phyloP scores from a whole-genome alignment of 176 grass and related monocot genomes.

The Eremochloa ophiuroides region DNA sequence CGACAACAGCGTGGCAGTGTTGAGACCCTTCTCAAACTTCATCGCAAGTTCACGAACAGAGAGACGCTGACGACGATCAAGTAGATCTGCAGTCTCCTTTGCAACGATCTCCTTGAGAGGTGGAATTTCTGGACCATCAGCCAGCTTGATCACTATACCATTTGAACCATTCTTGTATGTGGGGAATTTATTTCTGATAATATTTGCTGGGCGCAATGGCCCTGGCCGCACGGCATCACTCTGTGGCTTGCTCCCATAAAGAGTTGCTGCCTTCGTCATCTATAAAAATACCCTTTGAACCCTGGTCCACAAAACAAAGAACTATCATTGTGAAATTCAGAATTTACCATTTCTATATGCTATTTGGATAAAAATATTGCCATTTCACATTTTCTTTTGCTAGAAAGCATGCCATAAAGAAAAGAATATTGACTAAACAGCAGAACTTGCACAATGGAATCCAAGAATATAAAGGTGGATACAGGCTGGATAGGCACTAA shows the following conservation, averaged over 20 bases:
- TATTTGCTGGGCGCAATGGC: constrained; percentile 47
- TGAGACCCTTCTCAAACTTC: constrained; percentile 93
- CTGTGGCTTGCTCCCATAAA: constrained; percentile 44
- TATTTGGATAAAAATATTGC: background rate
- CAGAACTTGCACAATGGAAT: background rate
- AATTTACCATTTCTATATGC: background rate
- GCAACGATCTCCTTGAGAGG: constrained; percentile 63
- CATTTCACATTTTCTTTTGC: background rate
- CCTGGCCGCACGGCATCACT: constrained; percentile 37
- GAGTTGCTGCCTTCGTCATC: constrained; percentile 46
- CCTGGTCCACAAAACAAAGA: constrained; percentile 16
- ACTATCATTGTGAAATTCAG: background rate
- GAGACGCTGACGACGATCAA: constrained; percentile 55
- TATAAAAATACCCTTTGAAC: constrained; percentile 24
- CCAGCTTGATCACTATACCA: constrained; percentile 57
- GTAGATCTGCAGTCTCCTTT: constrained; percentile 65
- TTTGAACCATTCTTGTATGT: constrained; percentile 65
- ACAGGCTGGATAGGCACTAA: constrained; percentile 28
- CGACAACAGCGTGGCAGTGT: constrained; percentile 63
- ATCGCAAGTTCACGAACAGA: constrained; percentile 82
- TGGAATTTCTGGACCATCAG: constrained; percentile 39
- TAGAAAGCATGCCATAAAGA: background rate
- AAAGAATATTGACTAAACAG: background rate
- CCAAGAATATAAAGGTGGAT: constrained; percentile 18
- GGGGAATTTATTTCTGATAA: constrained; percentile 57